phyloP scores from a whole-genome alignment of 2,329 filamentous ascomycete species.

The Passalora sequoiae region DNA sequence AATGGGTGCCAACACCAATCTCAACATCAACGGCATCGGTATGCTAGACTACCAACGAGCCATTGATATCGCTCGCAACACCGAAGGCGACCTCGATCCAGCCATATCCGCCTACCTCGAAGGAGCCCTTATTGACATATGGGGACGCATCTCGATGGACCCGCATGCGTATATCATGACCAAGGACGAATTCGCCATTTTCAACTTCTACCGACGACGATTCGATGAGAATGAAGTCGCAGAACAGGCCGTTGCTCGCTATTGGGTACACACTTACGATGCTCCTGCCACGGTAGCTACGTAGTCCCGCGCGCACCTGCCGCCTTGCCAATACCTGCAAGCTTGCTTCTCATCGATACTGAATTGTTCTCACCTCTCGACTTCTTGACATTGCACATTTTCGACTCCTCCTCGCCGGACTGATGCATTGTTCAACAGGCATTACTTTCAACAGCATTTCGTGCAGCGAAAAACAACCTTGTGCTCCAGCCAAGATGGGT shows the following conservation, averaged over 20 bases:
- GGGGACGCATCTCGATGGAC: constrained; percentile 60
- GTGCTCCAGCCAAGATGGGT: neutral
- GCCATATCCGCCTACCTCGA: constrained; percentile 62
- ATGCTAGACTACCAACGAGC: constrained; percentile 57
- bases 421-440: constrained; percentile 7
- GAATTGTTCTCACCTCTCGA: no score
- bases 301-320: neutral
- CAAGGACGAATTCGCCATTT: constrained; percentile 73
- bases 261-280: constrained; percentile 46
- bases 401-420: no score
- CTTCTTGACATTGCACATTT: no score
- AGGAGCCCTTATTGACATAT: constrained; percentile 58
- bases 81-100: constrained; percentile 61
- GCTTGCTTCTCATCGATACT: neutral
- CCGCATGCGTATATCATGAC: constrained; percentile 69
- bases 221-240: constrained; percentile 53
- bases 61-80: constrained; percentile 70
- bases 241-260: constrained; percentile 51
- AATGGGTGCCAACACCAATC: constrained; percentile 41
- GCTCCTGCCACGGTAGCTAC: constrained; percentile 6
- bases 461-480: constrained; percentile 4
- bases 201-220: constrained; percentile 74
- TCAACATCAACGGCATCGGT: constrained; percentile 33
- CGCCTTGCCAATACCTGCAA: constrained; percentile 3
- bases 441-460: constrained; percentile 7